Base-by-base conservation (phyloP, 352 stramenopile genomes). In the Thraustotheca clavata region DNA sequence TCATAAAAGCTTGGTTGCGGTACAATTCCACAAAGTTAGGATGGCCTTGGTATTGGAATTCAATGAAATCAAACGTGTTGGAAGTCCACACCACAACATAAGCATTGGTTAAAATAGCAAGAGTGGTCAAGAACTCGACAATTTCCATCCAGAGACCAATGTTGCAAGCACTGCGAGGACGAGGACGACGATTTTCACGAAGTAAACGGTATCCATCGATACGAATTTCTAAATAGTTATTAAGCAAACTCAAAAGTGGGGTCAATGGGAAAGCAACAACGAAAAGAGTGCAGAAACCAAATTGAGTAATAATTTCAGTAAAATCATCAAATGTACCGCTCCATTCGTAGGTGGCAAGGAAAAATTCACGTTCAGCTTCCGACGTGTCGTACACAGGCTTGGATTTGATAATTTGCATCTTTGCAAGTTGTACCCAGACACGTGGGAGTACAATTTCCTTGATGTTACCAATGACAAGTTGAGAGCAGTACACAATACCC, bases 111-210 rank as follows among this genome's bases (percentile, higher is more conserved):
- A 95, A 86, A 33, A 97, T 90, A 18, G 87, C 89, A 61, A 95
- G 86, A 66, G 85, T 94, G 38, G 91, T 83, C 34, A 98, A 91
- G 26, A 77, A 75, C 66, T 95, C 78, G 38, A 98, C 69, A 48
- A 97, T 81, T 33, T 84, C 69, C 65, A 96, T 96, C 93, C 93
- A 98, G 67, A 95, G 93, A 59, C 93, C 91, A 71, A 98, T 96
- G 72, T 83, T 85, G 49, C 89, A 75, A 20, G 92, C 83, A 39
- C 82, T 88, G 38, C 77, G 74, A 20, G 89, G 85, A 20, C 85
- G 83, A 29, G 87, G 82, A 32, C 89, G 83, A 7, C 85, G 83
- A 59, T 76, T 86, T 67, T 94, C 80, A 24, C 82, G 84, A 60
- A 94, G 67, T 12, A 97, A 71, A 36, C 92, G 92, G 60, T 89